Percentiles rank a stretch among this genome's conserved stretches.
Conservation (phyloP, 108 stramenopile genomes). For the Pseudonitzschia multistriata region DNA sequence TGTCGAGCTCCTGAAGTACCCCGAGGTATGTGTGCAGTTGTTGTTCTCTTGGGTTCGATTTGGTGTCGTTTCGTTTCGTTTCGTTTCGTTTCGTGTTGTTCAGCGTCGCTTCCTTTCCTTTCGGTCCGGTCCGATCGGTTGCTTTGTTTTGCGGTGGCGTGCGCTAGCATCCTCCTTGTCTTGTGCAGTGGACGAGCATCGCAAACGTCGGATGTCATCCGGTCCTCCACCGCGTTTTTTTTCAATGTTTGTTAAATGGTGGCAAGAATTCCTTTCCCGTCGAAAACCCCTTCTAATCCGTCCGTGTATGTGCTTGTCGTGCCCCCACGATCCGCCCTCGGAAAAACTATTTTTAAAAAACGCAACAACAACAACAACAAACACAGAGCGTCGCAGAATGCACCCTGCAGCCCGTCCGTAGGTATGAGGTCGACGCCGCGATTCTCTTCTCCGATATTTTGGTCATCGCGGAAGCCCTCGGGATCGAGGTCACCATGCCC, state of each 20-base stretch:
- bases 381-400: conserved; percentile 87
- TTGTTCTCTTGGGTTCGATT: not conserved
- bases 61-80: not conserved
- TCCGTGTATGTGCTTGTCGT: too few species aligned
- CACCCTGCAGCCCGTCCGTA: conserved; percentile 89
- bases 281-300: too few species aligned
- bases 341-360: too few species aligned
- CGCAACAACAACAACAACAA: not conserved
- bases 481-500: conserved; percentile 91
- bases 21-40: conserved; percentile 42
- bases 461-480: conserved; percentile 88
- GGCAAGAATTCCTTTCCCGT: too few species aligned
- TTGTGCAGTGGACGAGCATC: too few species aligned
- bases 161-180: too few species aligned
- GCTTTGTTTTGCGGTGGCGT: too few species aligned
- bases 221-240: too few species aligned
- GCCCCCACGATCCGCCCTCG: too few species aligned
- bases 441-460: conserved; percentile 96
- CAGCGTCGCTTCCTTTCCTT: not conserved
- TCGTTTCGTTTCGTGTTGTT: not conserved
- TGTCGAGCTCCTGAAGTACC: conserved; percentile 84
- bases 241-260: too few species aligned
- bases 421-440: conserved; percentile 93
- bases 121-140: not conserved
- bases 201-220: too few species aligned